Evolutionary conservation across 2,329 filamentous ascomycete genomes (phyloP).

Genomic region (Trichoderma brevicompactum): DNA sequence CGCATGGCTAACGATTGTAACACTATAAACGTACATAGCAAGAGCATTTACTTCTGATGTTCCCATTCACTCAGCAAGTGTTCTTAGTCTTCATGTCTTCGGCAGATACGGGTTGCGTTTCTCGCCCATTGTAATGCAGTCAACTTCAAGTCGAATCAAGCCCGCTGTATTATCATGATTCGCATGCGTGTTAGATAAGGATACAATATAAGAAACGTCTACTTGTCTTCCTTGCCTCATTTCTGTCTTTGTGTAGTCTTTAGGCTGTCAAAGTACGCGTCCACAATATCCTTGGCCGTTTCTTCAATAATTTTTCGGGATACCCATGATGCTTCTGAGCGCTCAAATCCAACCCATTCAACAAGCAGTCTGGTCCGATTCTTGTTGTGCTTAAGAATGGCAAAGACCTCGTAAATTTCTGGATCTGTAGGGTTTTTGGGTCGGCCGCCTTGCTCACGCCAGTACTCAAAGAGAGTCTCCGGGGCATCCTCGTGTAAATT

Average conservation of each 20-base stretch:
- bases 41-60: too few relatives aligned
- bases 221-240: not conserved
- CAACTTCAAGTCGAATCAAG: too few relatives aligned
- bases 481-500: conserved; percentile 42
- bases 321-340: conserved; percentile 41
- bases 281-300: conserved; percentile 37
- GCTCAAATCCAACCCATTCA: conserved; percentile 45
- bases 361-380: conserved; percentile 39
- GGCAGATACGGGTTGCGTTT: too few relatives aligned
- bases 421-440: conserved; percentile 40
- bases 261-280: conserved; percentile 36
- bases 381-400: conserved; percentile 41
- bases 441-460: conserved; percentile 39
- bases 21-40: too few relatives aligned
- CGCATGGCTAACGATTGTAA: too few relatives aligned
- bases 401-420: conserved; percentile 41
- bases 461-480: conserved; percentile 41
- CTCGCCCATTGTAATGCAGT: too few relatives aligned
- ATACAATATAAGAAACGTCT: not conserved
- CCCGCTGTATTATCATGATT: too few relatives aligned
- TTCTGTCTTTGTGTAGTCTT: conserved; percentile 4
- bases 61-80: too few relatives aligned
- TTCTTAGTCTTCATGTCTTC: too few relatives aligned
- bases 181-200: not conserved
- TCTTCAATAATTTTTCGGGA: conserved; percentile 35